These are phyloP conservation scores for Pseudocercospora pini-densiflorae DNA, from an alignment of 2,329 filamentous ascomycete genomes.

Conservation along the genomic window DNA sequence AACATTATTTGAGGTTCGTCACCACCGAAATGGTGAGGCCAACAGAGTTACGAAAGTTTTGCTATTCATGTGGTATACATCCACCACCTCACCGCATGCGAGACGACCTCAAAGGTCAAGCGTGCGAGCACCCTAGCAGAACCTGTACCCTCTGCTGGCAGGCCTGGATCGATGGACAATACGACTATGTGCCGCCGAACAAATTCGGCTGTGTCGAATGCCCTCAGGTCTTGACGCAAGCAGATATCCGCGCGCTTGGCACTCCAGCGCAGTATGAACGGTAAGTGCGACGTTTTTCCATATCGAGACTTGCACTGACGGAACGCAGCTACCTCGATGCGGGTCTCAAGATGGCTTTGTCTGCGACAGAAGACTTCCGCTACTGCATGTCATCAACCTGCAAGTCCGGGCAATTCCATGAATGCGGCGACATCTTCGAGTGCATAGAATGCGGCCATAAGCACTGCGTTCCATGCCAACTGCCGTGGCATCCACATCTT, in stretches of 20 bases:
- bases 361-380: conserved; percentile 25
- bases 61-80: not conserved
- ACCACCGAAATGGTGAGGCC: no score
- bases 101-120: not conserved
- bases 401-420: conserved; percentile 32
- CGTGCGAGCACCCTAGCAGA: conserved; percentile 20
- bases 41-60: not conserved
- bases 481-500: conserved; percentile 29
- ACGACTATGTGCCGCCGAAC: conserved; percentile 9
- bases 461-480: conserved; percentile 31
- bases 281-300: conserved; percentile 11
- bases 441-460: conserved; percentile 30
- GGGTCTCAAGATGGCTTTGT: conserved; percentile 18
- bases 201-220: conserved; percentile 29
- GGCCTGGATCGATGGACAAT: conserved; percentile 23
- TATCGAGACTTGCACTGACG: not conserved
- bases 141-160: conserved; percentile 29
- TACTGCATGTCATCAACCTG: conserved; percentile 28
- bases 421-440: conserved; percentile 30
- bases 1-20: no score
- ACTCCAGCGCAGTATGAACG: conserved; percentile 12
- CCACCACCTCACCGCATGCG: conserved; percentile 13
- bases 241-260: conserved; percentile 24
- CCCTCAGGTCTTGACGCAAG: conserved; percentile 12
- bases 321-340: conserved; percentile 19